Evolutionary conservation across 148 eudicot genomes (phyloP).

Genomic region (Tetragonia tetragonoides): DNA sequence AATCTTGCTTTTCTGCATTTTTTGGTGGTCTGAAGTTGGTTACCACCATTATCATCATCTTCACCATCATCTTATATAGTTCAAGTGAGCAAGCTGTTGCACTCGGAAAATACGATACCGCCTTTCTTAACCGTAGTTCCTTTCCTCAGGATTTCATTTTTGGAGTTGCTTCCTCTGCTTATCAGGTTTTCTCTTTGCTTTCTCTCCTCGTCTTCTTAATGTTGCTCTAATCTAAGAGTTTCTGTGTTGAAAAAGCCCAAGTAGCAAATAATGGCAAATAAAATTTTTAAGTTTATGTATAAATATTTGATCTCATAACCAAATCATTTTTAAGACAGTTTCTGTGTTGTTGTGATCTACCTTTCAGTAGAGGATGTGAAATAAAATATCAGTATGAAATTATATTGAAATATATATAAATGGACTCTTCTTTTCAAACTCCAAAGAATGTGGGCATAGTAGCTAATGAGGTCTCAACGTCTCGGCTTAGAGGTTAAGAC

Average conservation of each 20-base stretch:
- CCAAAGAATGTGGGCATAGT: too few species aligned
- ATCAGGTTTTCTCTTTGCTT: conserved; percentile 24
- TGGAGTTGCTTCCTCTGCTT: conserved; percentile 32
- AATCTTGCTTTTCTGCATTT: too few species aligned
- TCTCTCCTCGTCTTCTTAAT: background rate
- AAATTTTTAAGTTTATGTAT: too few species aligned
- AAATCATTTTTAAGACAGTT: too few species aligned
- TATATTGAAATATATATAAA: background rate
- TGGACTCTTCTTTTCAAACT: background rate
- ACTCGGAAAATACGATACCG: background rate
- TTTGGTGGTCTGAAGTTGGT: conserved; percentile 10
- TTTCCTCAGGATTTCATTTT: conserved; percentile 28
- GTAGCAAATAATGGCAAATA: too few species aligned
- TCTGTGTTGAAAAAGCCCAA: too few species aligned
- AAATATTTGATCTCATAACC: too few species aligned
- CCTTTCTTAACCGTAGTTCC: conserved; percentile 11
- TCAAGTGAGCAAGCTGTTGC: background rate
- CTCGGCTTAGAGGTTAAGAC: too few species aligned
- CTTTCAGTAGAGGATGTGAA: background rate
- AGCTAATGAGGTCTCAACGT: too few species aligned
- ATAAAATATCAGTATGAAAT: background rate
- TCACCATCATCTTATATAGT: background rate
- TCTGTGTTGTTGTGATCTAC: background rate
- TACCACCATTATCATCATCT: background rate
- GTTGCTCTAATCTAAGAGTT: too few species aligned